Percentiles rank a stretch among this genome's conserved stretches.
Conservation (phyloP, 2,329 filamentous ascomycete genomes). For the Alternaria sp. region DNA sequence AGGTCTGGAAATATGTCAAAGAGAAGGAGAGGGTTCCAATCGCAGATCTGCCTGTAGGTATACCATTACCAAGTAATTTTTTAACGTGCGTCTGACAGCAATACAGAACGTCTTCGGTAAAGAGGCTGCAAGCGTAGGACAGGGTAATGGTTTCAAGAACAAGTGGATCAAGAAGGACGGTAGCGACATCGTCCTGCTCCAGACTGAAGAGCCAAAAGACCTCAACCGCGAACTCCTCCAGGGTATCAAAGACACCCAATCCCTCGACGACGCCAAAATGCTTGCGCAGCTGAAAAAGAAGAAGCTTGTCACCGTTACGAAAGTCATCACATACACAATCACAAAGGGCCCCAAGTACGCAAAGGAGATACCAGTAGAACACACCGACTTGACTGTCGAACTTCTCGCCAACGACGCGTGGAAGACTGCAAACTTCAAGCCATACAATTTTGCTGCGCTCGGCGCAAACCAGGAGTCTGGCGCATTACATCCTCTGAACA, state of each 20-base stretch:
- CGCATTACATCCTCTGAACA: conserved; percentile 73
- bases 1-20: conserved; percentile 60
- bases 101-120: conserved; percentile 71
- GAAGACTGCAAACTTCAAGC: conserved; percentile 91
- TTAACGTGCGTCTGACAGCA: conserved; percentile 29
- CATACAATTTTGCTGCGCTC: conserved; percentile 79
- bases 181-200: conserved; percentile 62
- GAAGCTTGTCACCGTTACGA: conserved; percentile 85
- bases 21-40: conserved; percentile 55
- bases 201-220: conserved; percentile 79
- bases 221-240: conserved; percentile 78
- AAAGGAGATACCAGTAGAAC: conserved; percentile 87
- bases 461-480: conserved; percentile 68
- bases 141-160: conserved; percentile 89
- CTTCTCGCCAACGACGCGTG: conserved; percentile 89
- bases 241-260: conserved; percentile 74
- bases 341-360: conserved; percentile 89
- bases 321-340: conserved; percentile 85
- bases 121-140: conserved; percentile 83
- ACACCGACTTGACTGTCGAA: conserved; percentile 93
- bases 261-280: conserved; percentile 76
- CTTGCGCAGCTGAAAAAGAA: conserved; percentile 88
- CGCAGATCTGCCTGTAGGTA: conserved; percentile 58
- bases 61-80: background rate
- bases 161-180: conserved; percentile 72